A percentile compares a stretch with the other conserved stretches of the same genome.
Conservation (phyloP, 176 grass and related monocot species). For the Carex myosuroides region DNA sequence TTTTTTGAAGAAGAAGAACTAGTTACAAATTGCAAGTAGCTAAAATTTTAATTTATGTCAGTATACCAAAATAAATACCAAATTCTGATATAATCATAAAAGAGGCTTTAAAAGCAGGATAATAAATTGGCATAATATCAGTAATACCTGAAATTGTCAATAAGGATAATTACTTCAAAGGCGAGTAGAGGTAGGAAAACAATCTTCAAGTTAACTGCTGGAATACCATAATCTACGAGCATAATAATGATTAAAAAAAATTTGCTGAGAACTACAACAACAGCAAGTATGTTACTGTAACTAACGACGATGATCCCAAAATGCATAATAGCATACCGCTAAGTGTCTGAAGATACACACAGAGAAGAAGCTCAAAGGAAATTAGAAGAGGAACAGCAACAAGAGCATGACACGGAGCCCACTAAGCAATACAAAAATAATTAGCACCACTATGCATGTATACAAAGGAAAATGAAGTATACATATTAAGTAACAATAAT, state of each 20-base stretch:
- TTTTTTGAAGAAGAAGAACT: background rate
- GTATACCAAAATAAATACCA: background rate
- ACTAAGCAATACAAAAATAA: slow-evolving; percentile 43
- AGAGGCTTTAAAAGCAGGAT: background rate
- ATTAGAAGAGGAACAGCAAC: slow-evolving; percentile 69
- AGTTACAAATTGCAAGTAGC: background rate
- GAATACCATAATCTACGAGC: slow-evolving; percentile 31
- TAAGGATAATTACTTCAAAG: slow-evolving; percentile 79
- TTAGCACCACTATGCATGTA: background rate
- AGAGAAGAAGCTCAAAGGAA: slow-evolving; percentile 84
- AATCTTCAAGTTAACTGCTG: slow-evolving; percentile 75
- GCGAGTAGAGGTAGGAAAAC: slow-evolving; percentile 79
- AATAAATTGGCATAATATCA: background rate
- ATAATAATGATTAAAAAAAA: background rate
- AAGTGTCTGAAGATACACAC: slow-evolving; percentile 73
- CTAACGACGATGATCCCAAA: background rate
- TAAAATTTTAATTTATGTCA: background rate
- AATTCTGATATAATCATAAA: background rate
- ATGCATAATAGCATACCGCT: slow-evolving; percentile 35
- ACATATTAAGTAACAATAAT: background rate
- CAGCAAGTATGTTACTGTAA: background rate
- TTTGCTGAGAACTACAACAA: background rate
- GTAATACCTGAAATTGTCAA: slow-evolving; percentile 95
- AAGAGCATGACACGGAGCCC: slow-evolving; percentile 92
- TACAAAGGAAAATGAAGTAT: background rate